These are phyloP conservation scores for Colletotrichum cordylinicola DNA, from an alignment of 2,329 filamentous ascomycete genomes.

Conservation along the genomic window DNA sequence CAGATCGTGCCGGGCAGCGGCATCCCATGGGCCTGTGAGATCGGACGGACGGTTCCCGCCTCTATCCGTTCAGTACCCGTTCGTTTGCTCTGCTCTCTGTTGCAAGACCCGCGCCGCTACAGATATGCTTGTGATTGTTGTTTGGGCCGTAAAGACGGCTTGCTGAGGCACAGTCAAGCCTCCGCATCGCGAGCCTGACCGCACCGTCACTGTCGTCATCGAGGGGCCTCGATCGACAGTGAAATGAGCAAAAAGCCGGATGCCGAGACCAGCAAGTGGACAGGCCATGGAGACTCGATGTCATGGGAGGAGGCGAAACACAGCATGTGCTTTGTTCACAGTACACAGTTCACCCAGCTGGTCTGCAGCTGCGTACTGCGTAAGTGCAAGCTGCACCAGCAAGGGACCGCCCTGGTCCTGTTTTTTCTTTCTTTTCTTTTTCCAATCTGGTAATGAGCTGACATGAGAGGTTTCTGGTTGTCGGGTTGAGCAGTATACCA, in stretches of 20 bases:
- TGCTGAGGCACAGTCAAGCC: background rate
- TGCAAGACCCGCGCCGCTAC: background rate
- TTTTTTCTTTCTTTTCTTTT: background rate
- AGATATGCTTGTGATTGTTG: background rate
- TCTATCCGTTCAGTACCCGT: background rate
- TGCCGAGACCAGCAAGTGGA: background rate
- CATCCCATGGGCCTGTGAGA: background rate
- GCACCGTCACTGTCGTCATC: background rate
- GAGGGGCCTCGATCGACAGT: background rate
- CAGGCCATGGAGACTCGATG: constrained; percentile 5
- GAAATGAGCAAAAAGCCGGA: background rate
- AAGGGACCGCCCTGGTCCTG: background rate
- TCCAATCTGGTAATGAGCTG: background rate
- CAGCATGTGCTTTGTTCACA: background rate
- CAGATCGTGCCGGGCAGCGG: constrained; percentile 13
- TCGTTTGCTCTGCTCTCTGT: background rate
- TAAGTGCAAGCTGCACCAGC: background rate
- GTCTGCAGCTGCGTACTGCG: background rate
- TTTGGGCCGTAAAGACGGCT: background rate
- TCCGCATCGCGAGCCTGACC: background rate
- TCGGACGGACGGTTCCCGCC: constrained; percentile 1
- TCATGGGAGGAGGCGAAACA: background rate
- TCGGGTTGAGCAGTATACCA: background rate
- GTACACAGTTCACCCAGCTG: background rate
- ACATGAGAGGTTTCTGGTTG: background rate